Conservation (phyloP, 257 asterid genomes). For the Echites panduratus region DNA sequence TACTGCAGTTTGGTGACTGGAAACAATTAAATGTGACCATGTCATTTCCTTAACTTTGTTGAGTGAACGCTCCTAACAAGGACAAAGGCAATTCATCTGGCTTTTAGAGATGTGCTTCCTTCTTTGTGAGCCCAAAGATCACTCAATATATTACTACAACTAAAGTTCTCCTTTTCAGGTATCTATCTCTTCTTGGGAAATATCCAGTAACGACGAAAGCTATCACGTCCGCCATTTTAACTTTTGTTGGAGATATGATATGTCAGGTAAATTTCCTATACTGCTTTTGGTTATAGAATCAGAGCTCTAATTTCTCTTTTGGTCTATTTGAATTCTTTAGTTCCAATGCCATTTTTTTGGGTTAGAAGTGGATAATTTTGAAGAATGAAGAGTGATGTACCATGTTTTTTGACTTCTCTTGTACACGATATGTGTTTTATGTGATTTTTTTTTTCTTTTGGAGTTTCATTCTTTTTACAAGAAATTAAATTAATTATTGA, state of each 20-base stretch:
- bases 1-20: background rate
- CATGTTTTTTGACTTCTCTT: background rate
- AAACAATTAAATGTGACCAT: background rate
- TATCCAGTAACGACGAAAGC: slow-evolving; percentile 87
- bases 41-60: background rate
- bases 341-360: too few species aligned
- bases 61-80: background rate
- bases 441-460: background rate
- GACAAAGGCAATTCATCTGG: background rate
- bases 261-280: slow-evolving; percentile 65
- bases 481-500: background rate
- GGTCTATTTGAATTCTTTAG: background rate
- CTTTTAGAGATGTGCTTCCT: background rate
- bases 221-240: slow-evolving; percentile 65
- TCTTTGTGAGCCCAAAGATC: background rate
- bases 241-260: slow-evolving; percentile 66
- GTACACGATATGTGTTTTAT: background rate
- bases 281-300: slow-evolving; percentile 9
- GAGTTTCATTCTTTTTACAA: background rate
- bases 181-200: slow-evolving; percentile 72
- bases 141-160: background rate
- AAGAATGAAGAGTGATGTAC: background rate
- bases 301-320: background rate
- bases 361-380: slow-evolving; percentile 3
- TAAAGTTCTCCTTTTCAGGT: slow-evolving; percentile 48